Base-by-base conservation (phyloP, 257 asterid species). In the Solanum virginianum region DNA sequence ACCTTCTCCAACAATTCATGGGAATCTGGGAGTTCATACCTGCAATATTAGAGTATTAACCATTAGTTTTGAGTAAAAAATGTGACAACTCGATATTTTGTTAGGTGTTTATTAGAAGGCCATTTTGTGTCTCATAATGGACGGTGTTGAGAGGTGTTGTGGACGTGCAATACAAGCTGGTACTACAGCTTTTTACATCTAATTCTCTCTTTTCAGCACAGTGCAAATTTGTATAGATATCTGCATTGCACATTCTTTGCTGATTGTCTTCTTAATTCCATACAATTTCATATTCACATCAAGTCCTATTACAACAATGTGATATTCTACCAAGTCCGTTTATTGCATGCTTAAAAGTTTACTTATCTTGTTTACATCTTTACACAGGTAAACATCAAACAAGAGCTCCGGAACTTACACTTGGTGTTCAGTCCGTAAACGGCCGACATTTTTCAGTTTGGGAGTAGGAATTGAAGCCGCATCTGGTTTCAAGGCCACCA, bases 381-480 rank as follows among this genome's bases (percentile, higher is more conserved):
- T 53, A 79, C 83, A 16, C 65, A 79, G 49, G 56, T 32, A 59
- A 54, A 29, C 83, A 45, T 32, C 9, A 11, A 47, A 71, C 29
- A 54, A 80, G 57, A 63, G 53, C 15, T 56, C 20, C 43, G 45
- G 45, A 80, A 88, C 97, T 92, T 90, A 97, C 99, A 97, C 99
- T 91, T 87, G 97, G 89, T 97, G 99, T 88, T 95, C 99, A 32
- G 99, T 95, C 86, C 99, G 90, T 83, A 97, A 88, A 55, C 97
- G 95, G 86, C 93, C 95, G 75, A 89, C 87, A 62, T 92, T 90
- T 92, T 97, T 97, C 74, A 97, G 93, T 84, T 93, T 95, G 77
- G 98, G 95, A 80, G 89, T 84, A 83, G 99, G 98, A 63, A 94
- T 86, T 80, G 98, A 96, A 87, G 97, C 94, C 83, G 91, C 72